Conservation (phyloP, 176 grass and related monocot species). For the Otatea glauca region DNA sequence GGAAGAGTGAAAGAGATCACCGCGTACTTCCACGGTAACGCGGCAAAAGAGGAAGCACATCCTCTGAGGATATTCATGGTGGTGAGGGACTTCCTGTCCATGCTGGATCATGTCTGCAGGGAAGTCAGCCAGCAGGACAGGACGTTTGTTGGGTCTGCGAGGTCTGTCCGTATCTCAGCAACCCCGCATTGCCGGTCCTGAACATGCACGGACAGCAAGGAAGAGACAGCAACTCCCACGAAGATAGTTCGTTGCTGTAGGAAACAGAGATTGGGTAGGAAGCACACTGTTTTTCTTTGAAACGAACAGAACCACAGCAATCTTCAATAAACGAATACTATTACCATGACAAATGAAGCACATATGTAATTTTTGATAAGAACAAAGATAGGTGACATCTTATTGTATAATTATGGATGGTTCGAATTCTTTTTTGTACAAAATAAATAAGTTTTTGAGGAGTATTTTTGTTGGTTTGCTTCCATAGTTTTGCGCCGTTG, state of each 20-base stretch:
- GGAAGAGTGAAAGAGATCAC: constrained; percentile 73
- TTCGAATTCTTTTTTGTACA: constrained; percentile 48
- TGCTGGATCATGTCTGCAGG: constrained; percentile 89
- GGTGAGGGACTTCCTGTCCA: constrained; percentile 84
- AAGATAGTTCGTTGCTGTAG: constrained; percentile 60
- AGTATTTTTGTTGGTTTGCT: constrained; percentile 13
- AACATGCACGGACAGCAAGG: constrained; percentile 38
- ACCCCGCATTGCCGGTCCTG: constrained; percentile 43
- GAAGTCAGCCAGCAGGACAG: constrained; percentile 82
- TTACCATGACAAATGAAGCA: constrained; percentile 31
- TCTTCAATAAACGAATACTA: constrained; percentile 8
- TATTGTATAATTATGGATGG: constrained; percentile 38
- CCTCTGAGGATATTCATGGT: constrained; percentile 95
- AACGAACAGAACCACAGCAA: constrained; percentile 4
- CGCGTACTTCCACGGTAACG: constrained; percentile 77
- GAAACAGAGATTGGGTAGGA: neutral
- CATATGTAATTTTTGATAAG: constrained; percentile 20
- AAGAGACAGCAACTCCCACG: constrained; percentile 48
- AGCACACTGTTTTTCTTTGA: constrained; percentile 10
- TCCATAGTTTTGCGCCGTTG: neutral
- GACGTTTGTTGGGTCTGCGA: constrained; percentile 64
- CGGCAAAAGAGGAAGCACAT: constrained; percentile 72
- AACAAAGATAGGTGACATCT: neutral
- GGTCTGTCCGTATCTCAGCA: constrained; percentile 72
- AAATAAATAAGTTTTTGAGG: constrained; percentile 40